Base-by-base conservation (phyloP, 1,139 yeast species). In the Yamadazyma siamensis region DNA sequence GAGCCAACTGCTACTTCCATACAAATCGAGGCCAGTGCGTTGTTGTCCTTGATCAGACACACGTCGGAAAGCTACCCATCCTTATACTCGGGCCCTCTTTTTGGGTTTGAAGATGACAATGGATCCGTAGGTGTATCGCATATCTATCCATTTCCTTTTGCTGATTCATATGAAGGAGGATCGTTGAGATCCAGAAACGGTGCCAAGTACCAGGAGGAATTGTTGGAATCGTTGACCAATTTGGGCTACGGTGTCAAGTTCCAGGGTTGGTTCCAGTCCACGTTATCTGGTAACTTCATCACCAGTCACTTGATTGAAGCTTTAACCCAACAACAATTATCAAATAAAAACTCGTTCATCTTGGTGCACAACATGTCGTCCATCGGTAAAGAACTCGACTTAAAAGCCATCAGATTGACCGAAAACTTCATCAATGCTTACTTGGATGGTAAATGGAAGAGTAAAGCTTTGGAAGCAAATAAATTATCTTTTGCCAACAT, bases 201-300 rank as follows among this genome's bases (percentile, higher is more conserved):
- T 34, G 65, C 67, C 39, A 78, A 73, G 52, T 87, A 80, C 60
- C 89, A 82, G 54, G 75, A 74, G 39, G 89, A 83, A 32, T 69
- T 83, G 50, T 65, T 81, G 43, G 74, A 74, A 31, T 73, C 75
- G 39, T 71, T 85, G 44, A 76, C 71, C 47, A 25, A 34, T 4
- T 75, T 80, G 41, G 83, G 82, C 29, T 70, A 76, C 40, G 94
- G 89, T 28, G 70, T 79, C 30, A 86, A 80, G 53, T 72, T 80
- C 43, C 76, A 81, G 44, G 96, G 96, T 21, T 87, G 89, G 89
- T 87, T 83, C 61, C 77, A 84, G 51, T 71, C 84, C 29, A 71
- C 88, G 21, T 54, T 70, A 32, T 72, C 83, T 26, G 94, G 94
- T 30, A 77, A 75, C 51, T 80, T 79, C 52, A 75, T 80, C 47